phyloP scores from a whole-genome alignment of 257 asterid species.

The Apocynum venetum region DNA sequence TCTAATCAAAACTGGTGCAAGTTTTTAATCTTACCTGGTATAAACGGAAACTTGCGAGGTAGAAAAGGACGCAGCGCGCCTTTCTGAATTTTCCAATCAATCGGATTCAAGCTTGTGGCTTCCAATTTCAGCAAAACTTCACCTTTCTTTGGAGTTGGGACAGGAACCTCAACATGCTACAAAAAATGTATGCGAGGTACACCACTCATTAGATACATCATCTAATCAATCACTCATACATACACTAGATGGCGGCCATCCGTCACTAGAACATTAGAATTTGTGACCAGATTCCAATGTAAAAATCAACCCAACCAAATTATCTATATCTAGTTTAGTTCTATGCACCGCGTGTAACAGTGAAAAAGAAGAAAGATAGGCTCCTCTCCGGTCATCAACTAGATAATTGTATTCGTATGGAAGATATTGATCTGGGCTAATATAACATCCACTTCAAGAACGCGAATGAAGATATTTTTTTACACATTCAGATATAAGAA shows the following conservation, averaged over 20 bases:
- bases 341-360: neutral
- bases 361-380: neutral
- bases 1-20: neutral
- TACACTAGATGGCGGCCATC: neutral
- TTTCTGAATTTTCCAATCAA: conserved; percentile 64
- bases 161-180: conserved; percentile 67
- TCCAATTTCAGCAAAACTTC: conserved; percentile 68
- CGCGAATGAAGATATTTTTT: neutral
- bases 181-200: neutral
- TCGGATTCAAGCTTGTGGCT: conserved; percentile 62
- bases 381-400: neutral
- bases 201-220: too few relatives aligned
- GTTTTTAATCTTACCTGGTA: conserved; percentile 47
- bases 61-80: conserved; percentile 53
- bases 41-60: conserved; percentile 43
- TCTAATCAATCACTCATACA: neutral
- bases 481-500: neutral
- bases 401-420: neutral
- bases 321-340: neutral
- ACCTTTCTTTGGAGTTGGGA: conserved; percentile 51
- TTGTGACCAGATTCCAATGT: neutral
- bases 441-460: neutral
- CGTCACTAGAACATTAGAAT: neutral
- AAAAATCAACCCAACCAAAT: neutral
- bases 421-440: neutral